phyloP scores from a whole-genome alignment of 495 filamentous ascomycete genomes.

The Mycothermus thermophilus region DNA sequence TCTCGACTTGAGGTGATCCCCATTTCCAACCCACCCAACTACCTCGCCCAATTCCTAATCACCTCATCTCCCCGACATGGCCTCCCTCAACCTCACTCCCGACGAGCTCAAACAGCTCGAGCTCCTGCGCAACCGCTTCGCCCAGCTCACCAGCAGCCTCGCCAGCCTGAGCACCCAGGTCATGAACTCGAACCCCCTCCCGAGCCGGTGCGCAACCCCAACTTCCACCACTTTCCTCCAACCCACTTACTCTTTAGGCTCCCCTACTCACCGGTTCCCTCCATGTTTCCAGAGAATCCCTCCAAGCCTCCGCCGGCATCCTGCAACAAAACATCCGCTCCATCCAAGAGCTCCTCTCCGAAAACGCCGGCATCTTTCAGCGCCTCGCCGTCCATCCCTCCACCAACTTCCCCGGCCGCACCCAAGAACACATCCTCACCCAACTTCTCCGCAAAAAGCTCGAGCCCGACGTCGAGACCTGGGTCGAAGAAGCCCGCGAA shows the following conservation, averaged over 20 bases:
- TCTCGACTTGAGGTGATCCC: no score
- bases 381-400: slow-evolving; percentile 57
- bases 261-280: background rate
- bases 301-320: slow-evolving; percentile 52
- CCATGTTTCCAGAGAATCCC: slow-evolving; percentile 42
- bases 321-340: slow-evolving; percentile 48
- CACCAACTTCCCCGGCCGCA: slow-evolving; percentile 60
- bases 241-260: no score
- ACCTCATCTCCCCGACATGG: no score
- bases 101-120: slow-evolving; percentile 65
- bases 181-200: slow-evolving; percentile 22
- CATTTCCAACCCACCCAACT: no score
- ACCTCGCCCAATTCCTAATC: no score
- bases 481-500: slow-evolving; percentile 48
- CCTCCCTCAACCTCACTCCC: slow-evolving; percentile 30
- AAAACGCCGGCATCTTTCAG: slow-evolving; percentile 45
- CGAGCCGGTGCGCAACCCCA: no score
- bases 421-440: slow-evolving; percentile 47
- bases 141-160: slow-evolving; percentile 54
- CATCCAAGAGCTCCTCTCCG: slow-evolving; percentile 43
- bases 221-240: no score
- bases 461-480: slow-evolving; percentile 58
- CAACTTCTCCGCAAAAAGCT: slow-evolving; percentile 67
- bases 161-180: slow-evolving; percentile 38
- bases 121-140: slow-evolving; percentile 55